These are phyloP conservation scores for Epicoccum nigrum DNA, from an alignment of 2,329 filamentous ascomycete genomes.

Conservation along the genomic window DNA sequence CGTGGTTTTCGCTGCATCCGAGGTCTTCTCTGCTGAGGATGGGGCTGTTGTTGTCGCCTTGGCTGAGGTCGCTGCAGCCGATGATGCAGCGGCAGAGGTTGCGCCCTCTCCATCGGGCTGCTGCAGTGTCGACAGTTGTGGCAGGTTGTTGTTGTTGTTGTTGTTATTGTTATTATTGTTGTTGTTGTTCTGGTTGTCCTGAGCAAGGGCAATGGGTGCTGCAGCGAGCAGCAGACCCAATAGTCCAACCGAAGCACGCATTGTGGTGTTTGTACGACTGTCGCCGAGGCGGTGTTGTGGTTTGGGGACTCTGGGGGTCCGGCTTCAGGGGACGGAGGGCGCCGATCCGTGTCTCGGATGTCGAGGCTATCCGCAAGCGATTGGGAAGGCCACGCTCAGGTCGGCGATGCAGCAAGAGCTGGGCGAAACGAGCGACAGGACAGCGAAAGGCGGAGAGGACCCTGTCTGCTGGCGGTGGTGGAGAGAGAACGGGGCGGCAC, in stretches of 20 bases:
- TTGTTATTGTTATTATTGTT: conserved; percentile 17
- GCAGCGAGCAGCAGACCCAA: conserved; percentile 39
- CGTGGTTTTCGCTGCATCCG: too few species aligned
- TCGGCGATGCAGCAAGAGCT: conserved; percentile 18
- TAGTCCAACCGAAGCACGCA: conserved; percentile 41
- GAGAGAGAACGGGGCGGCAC: conserved; percentile 26
- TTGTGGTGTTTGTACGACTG: conserved; percentile 26
- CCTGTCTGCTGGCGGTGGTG: conserved; percentile 27
- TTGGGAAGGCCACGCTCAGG: conserved; percentile 3
- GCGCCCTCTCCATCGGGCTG: conserved; percentile 30
- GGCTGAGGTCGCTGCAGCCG: conserved; percentile 25
- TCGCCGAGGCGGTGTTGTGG: conserved; percentile 16
- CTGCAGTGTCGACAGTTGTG: conserved; percentile 35
- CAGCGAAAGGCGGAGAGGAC: conserved; percentile 30
- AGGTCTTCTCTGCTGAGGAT: conserved; percentile 30
- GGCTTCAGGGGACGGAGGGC: conserved; percentile 31
- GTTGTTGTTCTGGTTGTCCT: conserved; percentile 22
- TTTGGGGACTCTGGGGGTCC: conserved; percentile 15
- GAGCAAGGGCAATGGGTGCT: conserved; percentile 41
- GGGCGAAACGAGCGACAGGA: conserved; percentile 45
- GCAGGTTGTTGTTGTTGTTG: conserved; percentile 25
- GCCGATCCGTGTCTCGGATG: conserved; percentile 29
- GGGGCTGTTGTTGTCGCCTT: conserved; percentile 27
- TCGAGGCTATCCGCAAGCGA: conserved; percentile 17
- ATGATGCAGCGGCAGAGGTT: conserved; percentile 18